Conservation (phyloP, 2,329 filamentous ascomycete species). For the Pseudovirgaria hyperparasitica region DNA sequence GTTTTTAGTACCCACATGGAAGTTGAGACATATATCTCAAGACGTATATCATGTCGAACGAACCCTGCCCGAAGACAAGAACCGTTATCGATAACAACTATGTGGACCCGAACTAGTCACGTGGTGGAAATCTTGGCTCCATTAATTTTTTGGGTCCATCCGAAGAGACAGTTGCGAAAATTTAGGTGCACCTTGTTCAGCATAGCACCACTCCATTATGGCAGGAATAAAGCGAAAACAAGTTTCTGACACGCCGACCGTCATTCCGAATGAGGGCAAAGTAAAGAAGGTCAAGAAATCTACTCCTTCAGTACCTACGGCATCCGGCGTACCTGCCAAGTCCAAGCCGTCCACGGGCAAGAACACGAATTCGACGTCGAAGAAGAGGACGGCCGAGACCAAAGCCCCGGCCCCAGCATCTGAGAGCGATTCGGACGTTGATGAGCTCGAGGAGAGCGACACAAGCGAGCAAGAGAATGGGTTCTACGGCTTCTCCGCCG, state of each 20-base stretch:
- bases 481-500: slow-evolving; percentile 20
- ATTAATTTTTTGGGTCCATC: no score
- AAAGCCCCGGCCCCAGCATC: no score
- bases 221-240: slow-evolving; percentile 27
- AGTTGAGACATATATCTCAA: no score
- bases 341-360: slow-evolving; percentile 3
- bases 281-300: slow-evolving; percentile 29
- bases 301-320: slow-evolving; percentile 6
- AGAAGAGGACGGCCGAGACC: slow-evolving; percentile 14
- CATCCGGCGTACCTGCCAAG: slow-evolving; percentile 14
- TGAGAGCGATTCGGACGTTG: slow-evolving; percentile 2
- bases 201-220: no score
- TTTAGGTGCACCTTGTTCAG: no score
- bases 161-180: background rate
- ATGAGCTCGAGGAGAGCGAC: slow-evolving; percentile 22
- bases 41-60: no score
- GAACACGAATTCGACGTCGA: slow-evolving; percentile 6
- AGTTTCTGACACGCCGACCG: slow-evolving; percentile 12
- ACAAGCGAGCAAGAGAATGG: slow-evolving; percentile 23
- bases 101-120: no score
- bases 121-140: no score
- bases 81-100: no score
- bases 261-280: slow-evolving; percentile 18
- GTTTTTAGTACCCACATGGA: no score
- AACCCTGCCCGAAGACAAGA: no score